These are phyloP conservation scores for Erigeron canadensis DNA, from an alignment of 129 eudicot species.

Conservation along the genomic window DNA sequence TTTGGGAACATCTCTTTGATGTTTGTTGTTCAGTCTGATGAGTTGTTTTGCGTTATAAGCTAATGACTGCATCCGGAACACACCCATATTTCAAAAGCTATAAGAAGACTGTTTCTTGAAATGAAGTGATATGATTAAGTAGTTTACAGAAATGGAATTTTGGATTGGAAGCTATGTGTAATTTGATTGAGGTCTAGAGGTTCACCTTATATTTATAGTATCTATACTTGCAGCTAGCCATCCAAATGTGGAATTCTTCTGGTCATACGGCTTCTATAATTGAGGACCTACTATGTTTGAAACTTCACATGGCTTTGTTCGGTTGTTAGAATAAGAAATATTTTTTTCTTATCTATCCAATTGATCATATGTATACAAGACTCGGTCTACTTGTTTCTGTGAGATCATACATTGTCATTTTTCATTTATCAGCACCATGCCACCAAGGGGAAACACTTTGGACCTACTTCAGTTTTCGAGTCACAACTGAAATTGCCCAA, in stretches of 20 bases:
- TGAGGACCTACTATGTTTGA: conserved; percentile 32
- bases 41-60: conserved; percentile 33
- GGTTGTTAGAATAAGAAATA: conserved; percentile 2
- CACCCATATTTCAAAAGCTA: conserved; percentile 21
- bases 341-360: conserved; percentile 12
- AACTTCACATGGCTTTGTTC: conserved; percentile 33
- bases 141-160: background rate
- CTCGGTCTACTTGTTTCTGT: conserved; percentile 30
- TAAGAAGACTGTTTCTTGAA: conserved; percentile 11
- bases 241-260: conserved; percentile 3
- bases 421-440: background rate
- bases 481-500: background rate
- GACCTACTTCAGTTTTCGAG: background rate
- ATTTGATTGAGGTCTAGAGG: background rate
- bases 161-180: background rate
- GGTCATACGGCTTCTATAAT: background rate
- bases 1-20: conserved; percentile 41
- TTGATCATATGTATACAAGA: background rate
- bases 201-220: background rate
- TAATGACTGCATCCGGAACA: conserved; percentile 24
- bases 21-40: conserved; percentile 19
- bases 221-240: conserved; percentile 11
- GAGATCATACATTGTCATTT: background rate
- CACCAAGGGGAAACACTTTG: background rate
- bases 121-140: background rate